Conservation (phyloP, 2,329 filamentous ascomycete species). For the Xylariaceae sp. region DNA sequence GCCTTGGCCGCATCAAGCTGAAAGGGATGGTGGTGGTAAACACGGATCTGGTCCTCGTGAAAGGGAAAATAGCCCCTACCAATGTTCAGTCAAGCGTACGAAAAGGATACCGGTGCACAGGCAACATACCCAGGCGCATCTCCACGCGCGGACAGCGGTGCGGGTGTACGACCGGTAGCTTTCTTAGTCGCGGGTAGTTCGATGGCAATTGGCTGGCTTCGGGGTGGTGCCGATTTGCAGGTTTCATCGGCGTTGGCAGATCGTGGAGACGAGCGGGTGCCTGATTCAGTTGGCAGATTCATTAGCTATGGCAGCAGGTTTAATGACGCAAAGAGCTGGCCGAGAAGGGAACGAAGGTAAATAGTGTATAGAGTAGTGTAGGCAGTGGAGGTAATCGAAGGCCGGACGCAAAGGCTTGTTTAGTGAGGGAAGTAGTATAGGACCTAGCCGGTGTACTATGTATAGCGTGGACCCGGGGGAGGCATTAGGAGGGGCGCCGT, state of each 20-base stretch:
- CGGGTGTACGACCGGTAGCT: constrained; percentile 41
- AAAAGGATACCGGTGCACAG: neutral
- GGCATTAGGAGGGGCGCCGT: too few relatives aligned
- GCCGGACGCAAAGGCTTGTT: neutral
- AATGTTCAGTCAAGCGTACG: constrained; percentile 14
- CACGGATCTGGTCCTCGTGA: constrained; percentile 51
- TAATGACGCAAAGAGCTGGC: constrained; percentile 25
- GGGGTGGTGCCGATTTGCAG: constrained; percentile 21
- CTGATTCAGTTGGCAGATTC: constrained; percentile 25
- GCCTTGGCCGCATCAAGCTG: constrained; percentile 41
- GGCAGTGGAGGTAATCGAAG: neutral
- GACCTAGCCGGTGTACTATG: too few relatives aligned
- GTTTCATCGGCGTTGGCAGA: constrained; percentile 24
- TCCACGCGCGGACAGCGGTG: constrained; percentile 54
- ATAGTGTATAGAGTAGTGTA: too few relatives aligned
- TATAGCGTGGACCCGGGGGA: too few relatives aligned
- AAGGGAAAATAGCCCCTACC: constrained; percentile 57
- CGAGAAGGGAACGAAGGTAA: constrained; percentile 13
- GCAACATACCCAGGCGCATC: constrained; percentile 55
- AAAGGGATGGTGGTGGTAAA: constrained; percentile 52
- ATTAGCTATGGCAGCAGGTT: constrained; percentile 16
- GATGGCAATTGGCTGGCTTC: constrained; percentile 52
- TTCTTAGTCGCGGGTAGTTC: constrained; percentile 44
- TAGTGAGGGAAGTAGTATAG: too few relatives aligned
- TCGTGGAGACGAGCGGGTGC: constrained; percentile 21